Conservation (phyloP, 495 filamentous ascomycete genomes). For the Penicillium psychrofluorescens region DNA sequence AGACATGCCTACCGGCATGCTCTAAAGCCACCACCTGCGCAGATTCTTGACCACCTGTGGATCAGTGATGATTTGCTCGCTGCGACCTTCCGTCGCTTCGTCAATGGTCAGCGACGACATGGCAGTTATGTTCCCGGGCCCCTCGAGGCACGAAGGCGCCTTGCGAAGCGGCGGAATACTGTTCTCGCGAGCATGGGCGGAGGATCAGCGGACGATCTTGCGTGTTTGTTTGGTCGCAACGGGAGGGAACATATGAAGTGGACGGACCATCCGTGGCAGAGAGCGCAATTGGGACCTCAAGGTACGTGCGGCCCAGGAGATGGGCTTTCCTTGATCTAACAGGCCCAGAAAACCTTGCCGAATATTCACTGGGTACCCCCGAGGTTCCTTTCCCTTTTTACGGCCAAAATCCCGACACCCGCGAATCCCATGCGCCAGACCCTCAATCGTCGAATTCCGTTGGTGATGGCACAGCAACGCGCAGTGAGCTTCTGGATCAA, state of each 20-base stretch:
- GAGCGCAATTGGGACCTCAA: slow-evolving; percentile 14
- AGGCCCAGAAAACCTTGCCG: slow-evolving; percentile 3
- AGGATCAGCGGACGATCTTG: slow-evolving; percentile 27
- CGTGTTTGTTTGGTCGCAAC: slow-evolving; percentile 36
- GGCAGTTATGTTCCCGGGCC: slow-evolving; percentile 52
- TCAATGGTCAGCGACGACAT: slow-evolving; percentile 36
- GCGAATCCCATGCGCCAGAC: slow-evolving; percentile 1
- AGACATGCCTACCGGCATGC: slow-evolving; percentile 40
- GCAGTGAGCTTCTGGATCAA: slow-evolving; percentile 8
- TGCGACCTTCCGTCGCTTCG: slow-evolving; percentile 43
- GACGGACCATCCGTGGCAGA: slow-evolving; percentile 26
- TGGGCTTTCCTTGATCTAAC: not conserved
- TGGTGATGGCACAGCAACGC: not conserved
- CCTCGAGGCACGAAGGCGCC: slow-evolving; percentile 49
- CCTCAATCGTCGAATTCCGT: not conserved
- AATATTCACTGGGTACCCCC: slow-evolving; percentile 4
- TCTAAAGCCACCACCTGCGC: slow-evolving; percentile 18
- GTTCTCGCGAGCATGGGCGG: slow-evolving; percentile 31
- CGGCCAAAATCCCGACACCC: slow-evolving; percentile 13
- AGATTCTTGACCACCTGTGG: slow-evolving; percentile 39
- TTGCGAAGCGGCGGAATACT: slow-evolving; percentile 44
- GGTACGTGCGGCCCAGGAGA: slow-evolving; percentile 10
- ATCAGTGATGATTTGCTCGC: slow-evolving; percentile 47
- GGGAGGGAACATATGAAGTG: slow-evolving; percentile 40
- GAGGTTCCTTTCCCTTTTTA: slow-evolving; percentile 13